Conservation (phyloP, 2,329 filamentous ascomycete genomes). For the Botrytis fabae region DNA sequence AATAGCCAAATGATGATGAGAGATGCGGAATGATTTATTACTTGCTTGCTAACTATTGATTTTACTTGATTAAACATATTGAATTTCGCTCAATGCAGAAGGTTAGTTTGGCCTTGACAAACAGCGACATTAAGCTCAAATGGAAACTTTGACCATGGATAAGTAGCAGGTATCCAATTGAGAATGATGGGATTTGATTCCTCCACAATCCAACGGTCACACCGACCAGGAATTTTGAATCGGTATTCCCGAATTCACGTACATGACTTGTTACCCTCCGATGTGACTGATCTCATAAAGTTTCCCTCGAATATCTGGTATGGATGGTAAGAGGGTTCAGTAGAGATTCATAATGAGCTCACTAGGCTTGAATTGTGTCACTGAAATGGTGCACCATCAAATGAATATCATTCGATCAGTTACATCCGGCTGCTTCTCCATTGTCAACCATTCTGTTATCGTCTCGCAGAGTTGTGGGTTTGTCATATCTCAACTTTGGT, state of each 20-base stretch:
- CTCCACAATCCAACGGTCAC: constrained; percentile 8
- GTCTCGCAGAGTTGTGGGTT: not conserved
- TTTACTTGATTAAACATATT: not conserved
- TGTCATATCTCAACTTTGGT: constrained; percentile 15
- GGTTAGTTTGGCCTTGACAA: not conserved
- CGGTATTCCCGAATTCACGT: constrained; percentile 7
- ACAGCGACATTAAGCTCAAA: not conserved
- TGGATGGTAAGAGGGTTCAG: not conserved
- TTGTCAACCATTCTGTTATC: not conserved
- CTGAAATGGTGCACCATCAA: constrained; percentile 1
- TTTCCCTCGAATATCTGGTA: not conserved
- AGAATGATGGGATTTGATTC: not conserved
- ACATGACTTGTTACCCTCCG: not conserved
- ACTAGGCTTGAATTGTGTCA: constrained; percentile 2
- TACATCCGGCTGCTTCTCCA: constrained; percentile 9
- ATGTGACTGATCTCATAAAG: not conserved
- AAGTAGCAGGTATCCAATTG: not conserved
- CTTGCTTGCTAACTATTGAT: not conserved
- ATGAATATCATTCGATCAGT: constrained; percentile 11
- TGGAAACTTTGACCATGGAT: not conserved
- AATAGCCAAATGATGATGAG: not conserved
- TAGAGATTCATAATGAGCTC: not conserved
- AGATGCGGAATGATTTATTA: not conserved
- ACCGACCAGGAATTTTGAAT: constrained; percentile 3
- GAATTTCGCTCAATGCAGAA: not conserved